Conservation (phyloP, 2,329 filamentous ascomycete genomes). For the Arthroderma sp. region DNA sequence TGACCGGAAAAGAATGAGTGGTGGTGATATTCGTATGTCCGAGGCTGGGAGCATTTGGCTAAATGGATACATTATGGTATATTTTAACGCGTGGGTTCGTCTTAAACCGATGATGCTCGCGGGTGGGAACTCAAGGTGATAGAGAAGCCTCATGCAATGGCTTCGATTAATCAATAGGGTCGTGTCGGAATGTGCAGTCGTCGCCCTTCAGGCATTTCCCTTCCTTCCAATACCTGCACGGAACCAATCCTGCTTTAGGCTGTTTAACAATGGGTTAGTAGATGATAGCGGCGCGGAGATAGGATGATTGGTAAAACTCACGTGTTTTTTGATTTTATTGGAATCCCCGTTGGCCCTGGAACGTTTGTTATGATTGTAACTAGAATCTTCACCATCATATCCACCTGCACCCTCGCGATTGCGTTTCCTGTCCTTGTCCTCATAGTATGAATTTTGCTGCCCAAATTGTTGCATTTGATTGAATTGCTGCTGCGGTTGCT, state of each 20-base stretch:
- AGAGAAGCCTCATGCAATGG: too few relatives aligned
- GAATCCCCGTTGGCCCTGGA: slow-evolving; percentile 19
- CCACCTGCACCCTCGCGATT: slow-evolving; percentile 21
- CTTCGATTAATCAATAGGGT: slow-evolving; percentile 13
- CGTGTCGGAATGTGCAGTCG: slow-evolving; percentile 39
- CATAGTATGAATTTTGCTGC: slow-evolving; percentile 18
- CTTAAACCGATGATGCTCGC: too few relatives aligned
- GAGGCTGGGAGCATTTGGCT: too few relatives aligned
- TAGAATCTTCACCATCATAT: slow-evolving; percentile 20
- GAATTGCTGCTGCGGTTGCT: slow-evolving; percentile 10
- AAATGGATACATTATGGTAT: too few relatives aligned
- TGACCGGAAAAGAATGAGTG: too few relatives aligned
- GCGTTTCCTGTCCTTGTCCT: slow-evolving; percentile 30
- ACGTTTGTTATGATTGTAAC: slow-evolving; percentile 20
- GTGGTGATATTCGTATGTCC: too few relatives aligned
- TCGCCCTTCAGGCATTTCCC: slow-evolving; percentile 42
- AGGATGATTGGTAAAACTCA: slow-evolving; percentile 13
- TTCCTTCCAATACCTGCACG: slow-evolving; percentile 41
- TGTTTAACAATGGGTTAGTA: slow-evolving; percentile 8
- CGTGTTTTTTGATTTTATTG: slow-evolving; percentile 23
- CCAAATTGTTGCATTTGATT: slow-evolving; percentile 7
- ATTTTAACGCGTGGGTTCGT: too few relatives aligned
- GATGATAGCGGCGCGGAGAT: not conserved
- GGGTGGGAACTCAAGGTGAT: too few relatives aligned
- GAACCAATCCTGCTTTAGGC: slow-evolving; percentile 32